Percentiles rank a stretch among this genome's conserved stretches.
These are phyloP conservation scores for Sclerotinia trifoliorum DNA, from an alignment of 2,329 filamentous ascomycete genomes.

Conservation along the genomic window DNA sequence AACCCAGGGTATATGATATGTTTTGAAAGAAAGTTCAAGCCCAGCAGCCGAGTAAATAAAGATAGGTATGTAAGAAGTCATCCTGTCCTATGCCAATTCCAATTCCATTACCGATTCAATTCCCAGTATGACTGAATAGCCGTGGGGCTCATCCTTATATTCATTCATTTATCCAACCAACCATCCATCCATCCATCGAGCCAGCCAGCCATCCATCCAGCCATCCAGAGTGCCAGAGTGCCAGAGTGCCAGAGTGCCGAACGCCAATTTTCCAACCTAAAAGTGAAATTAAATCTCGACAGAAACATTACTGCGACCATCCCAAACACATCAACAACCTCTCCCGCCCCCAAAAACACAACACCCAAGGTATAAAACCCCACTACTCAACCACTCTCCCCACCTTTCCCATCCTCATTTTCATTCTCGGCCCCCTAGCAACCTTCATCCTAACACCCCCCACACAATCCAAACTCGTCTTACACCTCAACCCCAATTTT, in stretches of 20 bases:
- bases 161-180: background rate
- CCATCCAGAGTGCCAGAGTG: too few species aligned
- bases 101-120: background rate
- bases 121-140: background rate
- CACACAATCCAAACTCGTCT: constrained; percentile 6
- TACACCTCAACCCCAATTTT: constrained; percentile 11
- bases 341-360: too few species aligned
- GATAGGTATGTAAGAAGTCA: too few species aligned
- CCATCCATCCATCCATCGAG: too few species aligned
- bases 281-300: background rate
- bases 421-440: constrained; percentile 13
- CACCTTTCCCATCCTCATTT: constrained; percentile 3
- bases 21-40: background rate
- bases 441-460: background rate
- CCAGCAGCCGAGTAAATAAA: background rate
- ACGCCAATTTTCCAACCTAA: constrained; percentile 14
- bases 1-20: constrained; percentile 9
- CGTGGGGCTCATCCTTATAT: background rate
- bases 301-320: background rate
- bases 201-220: too few species aligned
- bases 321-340: too few species aligned
- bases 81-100: too few species aligned
- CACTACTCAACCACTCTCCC: background rate
- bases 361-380: background rate
- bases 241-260: too few species aligned